Evolutionary conservation across 2,329 filamentous ascomycete species (phyloP), one percentile per base, ranked within the genome.

Genomic region (Polychaeton citri): DNA sequence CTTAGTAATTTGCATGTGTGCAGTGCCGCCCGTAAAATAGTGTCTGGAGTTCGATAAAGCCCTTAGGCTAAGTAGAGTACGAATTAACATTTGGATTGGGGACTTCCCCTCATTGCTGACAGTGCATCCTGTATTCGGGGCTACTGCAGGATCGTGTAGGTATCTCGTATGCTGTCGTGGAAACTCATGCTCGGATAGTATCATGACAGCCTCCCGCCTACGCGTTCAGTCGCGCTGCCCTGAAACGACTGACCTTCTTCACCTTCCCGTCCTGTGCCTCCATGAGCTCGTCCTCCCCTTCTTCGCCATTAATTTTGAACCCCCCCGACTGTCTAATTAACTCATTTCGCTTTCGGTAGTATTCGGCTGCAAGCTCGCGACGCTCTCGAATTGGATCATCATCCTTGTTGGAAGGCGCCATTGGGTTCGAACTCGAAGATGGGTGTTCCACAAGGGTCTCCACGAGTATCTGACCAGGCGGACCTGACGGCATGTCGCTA

Each of bases 241-340:
- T 56, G 43, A 59, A 60, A 6, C 54, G 43, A 39, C 55, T 59
- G 12, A 60, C 55, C 39, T 58, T 60, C 48, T 53, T 58, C 35
- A 59, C 33, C 41, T 49, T 52, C 5, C 57, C 57, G 37, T 57
- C 43, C 55, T 40, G 34, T 47, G 58, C 46, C 55, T 60, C 45
- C 31, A 86, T 64, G 1, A 80, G 73, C 35, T 81, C 70, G 30
- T 74, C 71, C 12, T 72, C 61, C 32, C 69, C 71, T 35, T 73
- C 68, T 47, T 81, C 50, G 3, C 37, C 36, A 19, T 74, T 71
- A 2, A 55, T 48, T 48, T 81, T 62, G 56, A 94, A 93, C 3
- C 86, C 86, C 35, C 86, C 86, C 48, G 90, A 76, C 47, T 77
- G 72, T 46, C 85, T 76, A 36, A 95, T 86, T 59, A 92, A 78